phyloP scores from a whole-genome alignment of 192 early-diverging fungal species.

The Umbelopsis sp. region DNA sequence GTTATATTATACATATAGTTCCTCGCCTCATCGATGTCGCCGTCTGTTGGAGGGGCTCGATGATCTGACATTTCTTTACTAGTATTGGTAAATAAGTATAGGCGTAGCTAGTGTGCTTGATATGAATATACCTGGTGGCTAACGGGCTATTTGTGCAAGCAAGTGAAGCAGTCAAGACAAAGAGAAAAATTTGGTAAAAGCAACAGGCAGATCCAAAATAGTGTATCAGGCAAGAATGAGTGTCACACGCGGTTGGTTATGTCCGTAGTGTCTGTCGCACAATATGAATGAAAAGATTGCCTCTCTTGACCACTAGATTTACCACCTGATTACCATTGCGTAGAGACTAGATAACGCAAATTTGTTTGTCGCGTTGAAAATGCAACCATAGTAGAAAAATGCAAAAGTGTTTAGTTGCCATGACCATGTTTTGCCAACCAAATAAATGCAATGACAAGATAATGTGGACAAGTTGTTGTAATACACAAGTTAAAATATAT shows the following conservation, averaged over 20 bases:
- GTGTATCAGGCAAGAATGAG: too few relatives aligned
- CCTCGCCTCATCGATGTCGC: not conserved
- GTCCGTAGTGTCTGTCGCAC: too few relatives aligned
- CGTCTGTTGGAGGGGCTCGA: not conserved
- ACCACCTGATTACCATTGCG: not conserved
- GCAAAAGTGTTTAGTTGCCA: not conserved
- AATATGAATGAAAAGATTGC: too few relatives aligned
- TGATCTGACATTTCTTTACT: not conserved
- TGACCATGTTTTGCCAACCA: not conserved
- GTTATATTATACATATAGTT: constrained; percentile 1
- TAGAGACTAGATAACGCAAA: not conserved
- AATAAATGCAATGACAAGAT: not conserved
- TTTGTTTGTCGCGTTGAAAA: constrained; percentile 14
- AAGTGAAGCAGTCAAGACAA: too few relatives aligned
- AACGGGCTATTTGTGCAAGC: too few relatives aligned
- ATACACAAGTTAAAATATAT: too few relatives aligned
- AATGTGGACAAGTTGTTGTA: not conserved
- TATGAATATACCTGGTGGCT: too few relatives aligned
- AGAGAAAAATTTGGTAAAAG: too few relatives aligned
- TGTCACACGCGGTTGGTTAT: too few relatives aligned
- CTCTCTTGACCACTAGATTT: not conserved
- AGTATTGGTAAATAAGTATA: too few relatives aligned
- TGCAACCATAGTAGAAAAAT: constrained; percentile 7
- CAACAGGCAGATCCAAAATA: too few relatives aligned
- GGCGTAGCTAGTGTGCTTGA: too few relatives aligned